Evolutionary conservation across 768 basidiomycete species (phyloP).

Genomic region (Boletus tomentosulus): DNA sequence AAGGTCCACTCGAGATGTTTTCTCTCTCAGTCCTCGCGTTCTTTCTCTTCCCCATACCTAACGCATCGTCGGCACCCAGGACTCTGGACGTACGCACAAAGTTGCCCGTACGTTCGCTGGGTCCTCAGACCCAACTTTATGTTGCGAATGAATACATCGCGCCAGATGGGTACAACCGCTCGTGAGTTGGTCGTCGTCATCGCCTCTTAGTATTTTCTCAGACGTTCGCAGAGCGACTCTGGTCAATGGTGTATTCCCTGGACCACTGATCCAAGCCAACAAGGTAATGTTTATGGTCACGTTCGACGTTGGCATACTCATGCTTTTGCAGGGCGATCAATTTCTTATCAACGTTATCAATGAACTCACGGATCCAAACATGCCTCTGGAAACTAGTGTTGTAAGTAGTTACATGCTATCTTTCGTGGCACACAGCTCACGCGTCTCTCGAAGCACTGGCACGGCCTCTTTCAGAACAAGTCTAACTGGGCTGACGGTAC

Average conservation of each 20-base stretch:
- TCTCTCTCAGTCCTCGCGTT: conserved; percentile 4
- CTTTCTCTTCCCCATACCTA: conserved; percentile 4
- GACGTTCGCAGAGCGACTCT: conserved; percentile 36
- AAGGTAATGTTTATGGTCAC: conserved; percentile 23
- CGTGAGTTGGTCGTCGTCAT: conserved; percentile 21
- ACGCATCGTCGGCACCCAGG: neutral
- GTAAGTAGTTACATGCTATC: conserved; percentile 13
- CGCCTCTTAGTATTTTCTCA: neutral
- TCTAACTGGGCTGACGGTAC: conserved; percentile 36
- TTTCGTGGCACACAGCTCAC: conserved; percentile 9
- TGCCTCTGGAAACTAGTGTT: conserved; percentile 45
- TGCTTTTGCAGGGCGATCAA: conserved; percentile 29
- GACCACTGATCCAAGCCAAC: conserved; percentile 39
- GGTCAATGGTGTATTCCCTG: conserved; percentile 43
- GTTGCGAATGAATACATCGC: conserved; percentile 38
- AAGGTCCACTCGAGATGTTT: neutral
- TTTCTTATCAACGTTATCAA: conserved; percentile 44
- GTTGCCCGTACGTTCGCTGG: conserved; percentile 3
- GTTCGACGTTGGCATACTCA: neutral
- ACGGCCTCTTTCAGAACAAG: conserved; percentile 25
- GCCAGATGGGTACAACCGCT: conserved; percentile 47
- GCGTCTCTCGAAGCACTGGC: conserved; percentile 28
- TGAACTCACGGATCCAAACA: conserved; percentile 40
- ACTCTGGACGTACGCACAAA: neutral
- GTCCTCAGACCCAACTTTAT: conserved; percentile 23